Base-by-base conservation (phyloP, 2,329 filamentous ascomycete species). In the Colletotrichum gloeosporioides region DNA sequence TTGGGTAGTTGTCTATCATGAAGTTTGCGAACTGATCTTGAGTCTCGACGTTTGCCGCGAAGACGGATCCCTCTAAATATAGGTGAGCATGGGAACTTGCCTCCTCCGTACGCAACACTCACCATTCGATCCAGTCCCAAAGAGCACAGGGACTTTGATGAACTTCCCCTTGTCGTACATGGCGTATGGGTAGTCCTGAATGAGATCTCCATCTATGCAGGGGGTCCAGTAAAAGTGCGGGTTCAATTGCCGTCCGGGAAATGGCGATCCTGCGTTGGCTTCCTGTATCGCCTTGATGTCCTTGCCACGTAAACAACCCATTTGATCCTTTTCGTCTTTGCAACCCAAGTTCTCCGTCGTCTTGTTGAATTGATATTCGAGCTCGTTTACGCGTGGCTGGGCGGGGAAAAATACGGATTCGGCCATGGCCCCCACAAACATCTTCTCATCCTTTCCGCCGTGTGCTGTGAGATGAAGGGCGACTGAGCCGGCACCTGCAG, bases 401-500 rank as follows among this genome's bases (percentile, higher is more conserved):
- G 87, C 84, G 8, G 89, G 89, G 78, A 89, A 87, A 81, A 90
- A 91, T 8, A 87, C 80, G 15, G 88, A 88, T 79, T 90, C 86
- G 27, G 84, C 81, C 22, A 89, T 86, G 71, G 82, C 88, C 7
- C 86, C 89, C 1, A 82, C 82, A 78, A 90, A 90, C 29, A 90
- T 85, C 25, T 78, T 77, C 44, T 88, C 86, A 75, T 89, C 81
- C 27, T 84, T 85, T 13, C 87, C 88, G 29, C 85, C 85, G 75
- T 88, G 86, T 2, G 88, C 87, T 1, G 86, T 82, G 4, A 92
- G 81, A 76, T 91, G 90, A 77, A 87, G 84, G 4, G 87, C 86
- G 1, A 93, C 90, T 15, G 90, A 91, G 4, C 89, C 91, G 5
- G 86, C 92, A 8, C 92, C 92, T 3, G 92, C 90, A 4, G 90